Base-by-base conservation (phyloP, 495 filamentous ascomycete species). In the Xylaria sp. region DNA sequence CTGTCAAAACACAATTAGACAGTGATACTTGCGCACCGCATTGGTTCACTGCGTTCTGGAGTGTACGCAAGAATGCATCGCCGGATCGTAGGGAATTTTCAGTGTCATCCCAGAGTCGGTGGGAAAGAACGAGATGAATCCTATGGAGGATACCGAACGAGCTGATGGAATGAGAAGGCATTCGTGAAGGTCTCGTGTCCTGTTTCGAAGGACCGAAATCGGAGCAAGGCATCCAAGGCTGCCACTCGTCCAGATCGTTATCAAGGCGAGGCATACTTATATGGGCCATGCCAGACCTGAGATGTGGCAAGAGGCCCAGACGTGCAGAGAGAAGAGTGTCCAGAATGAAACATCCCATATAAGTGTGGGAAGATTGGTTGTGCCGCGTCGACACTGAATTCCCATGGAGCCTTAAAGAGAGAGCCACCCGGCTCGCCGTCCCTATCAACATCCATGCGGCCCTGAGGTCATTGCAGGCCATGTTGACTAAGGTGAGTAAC, bases 201-300 rank as follows among this genome's bases (percentile, higher is more conserved):
- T 26, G 11, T 19, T 66, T 41, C n/a, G 57, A 44, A 73, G 67
- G 67, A 7, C 43, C 66, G 15, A 67, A 73, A 29, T 41, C 52
- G 17, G 43, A 29, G 37, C 67, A 72, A 67, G 63, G 43, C 68
- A 69, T 82, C 91, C 91, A 93, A 2, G 87, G 88, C 70, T 91
- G 89, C 91, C 90, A 93, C 77, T 93, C 90, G 70, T 93, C 91
- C 24, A 89, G 76, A 7, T 89, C 91, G 77, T 91, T 88, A 76
- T 92, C 89, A 69, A 87, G 84, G 14, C 90, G 73, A 12, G 83
- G 74, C 1, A 84, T 81, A 41, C 87, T 74, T 5, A 78, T 69
- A 12, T 75, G 71, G 19, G 89, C 63, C 70, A 89, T 85, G 43
- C 84, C 81, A 3, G 82, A 69, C 44, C 79, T 81, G 57, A 93